Percentiles rank a stretch among this genome's conserved stretches.
Conservation (phyloP, 1,284 basidiomycete genomes). For the Hemileia vastatrix region DNA sequence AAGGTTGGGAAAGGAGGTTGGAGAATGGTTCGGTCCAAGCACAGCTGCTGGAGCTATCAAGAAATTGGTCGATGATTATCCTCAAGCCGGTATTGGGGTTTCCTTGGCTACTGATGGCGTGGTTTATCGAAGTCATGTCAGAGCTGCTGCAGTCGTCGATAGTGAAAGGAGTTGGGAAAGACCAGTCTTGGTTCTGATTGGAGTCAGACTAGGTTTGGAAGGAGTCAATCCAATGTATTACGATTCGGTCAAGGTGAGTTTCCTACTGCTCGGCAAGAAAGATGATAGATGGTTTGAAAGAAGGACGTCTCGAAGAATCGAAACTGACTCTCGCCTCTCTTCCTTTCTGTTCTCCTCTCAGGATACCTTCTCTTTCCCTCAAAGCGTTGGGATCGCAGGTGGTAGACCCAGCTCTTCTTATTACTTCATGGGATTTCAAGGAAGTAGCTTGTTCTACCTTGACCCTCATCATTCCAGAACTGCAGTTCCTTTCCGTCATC, state of each 20-base stretch:
- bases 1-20: slow-evolving; percentile 86
- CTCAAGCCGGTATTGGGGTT: slow-evolving; percentile 69
- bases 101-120: slow-evolving; percentile 71
- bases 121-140: slow-evolving; percentile 55
- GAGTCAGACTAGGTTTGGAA: slow-evolving; percentile 76
- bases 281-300: no score
- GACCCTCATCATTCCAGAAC: slow-evolving; percentile 87
- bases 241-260: slow-evolving; percentile 73
- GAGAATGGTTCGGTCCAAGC: slow-evolving; percentile 96
- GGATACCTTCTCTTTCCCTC: slow-evolving; percentile 82
- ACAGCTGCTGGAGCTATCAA: slow-evolving; percentile 91
- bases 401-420: slow-evolving; percentile 91
- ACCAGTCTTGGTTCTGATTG: slow-evolving; percentile 77
- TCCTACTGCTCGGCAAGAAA: background rate
- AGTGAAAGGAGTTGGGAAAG: slow-evolving; percentile 57
- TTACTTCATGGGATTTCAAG: slow-evolving; percentile 90
- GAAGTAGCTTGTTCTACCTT: slow-evolving; percentile 82
- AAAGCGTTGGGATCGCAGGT: slow-evolving; percentile 90
- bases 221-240: slow-evolving; percentile 93
- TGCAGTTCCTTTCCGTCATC: slow-evolving; percentile 55
- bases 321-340: slow-evolving; percentile 22
- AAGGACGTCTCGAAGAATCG: background rate
- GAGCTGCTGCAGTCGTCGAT: slow-evolving; percentile 23
- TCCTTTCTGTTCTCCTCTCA: slow-evolving; percentile 40
- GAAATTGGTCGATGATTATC: slow-evolving; percentile 68